Evolutionary conservation across 352 stramenopile genomes (phyloP).

Genomic region (Globisporangium ultimum): DNA sequence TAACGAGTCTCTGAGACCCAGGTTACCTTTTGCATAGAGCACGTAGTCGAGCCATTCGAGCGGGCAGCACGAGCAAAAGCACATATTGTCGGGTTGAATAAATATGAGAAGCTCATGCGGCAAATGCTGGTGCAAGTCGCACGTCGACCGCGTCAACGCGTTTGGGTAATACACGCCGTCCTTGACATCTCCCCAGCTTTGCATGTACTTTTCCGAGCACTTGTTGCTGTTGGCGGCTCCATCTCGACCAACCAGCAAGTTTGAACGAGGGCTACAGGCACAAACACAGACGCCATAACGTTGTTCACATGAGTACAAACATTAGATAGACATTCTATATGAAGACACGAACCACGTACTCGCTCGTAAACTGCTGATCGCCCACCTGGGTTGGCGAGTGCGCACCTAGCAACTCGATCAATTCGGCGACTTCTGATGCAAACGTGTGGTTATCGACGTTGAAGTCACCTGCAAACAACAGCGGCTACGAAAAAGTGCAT

Average conservation of each 20-base stretch:
- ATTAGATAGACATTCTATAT: too few species aligned
- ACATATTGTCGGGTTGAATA: slow-evolving; percentile 43
- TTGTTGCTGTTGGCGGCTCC: slow-evolving; percentile 74
- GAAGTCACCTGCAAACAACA: slow-evolving; percentile 82
- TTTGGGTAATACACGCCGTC: slow-evolving; percentile 54
- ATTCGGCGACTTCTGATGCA: slow-evolving; percentile 54
- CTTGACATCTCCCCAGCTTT: slow-evolving; percentile 63
- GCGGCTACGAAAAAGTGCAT: slow-evolving; percentile 28
- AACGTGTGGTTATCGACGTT: slow-evolving; percentile 85
- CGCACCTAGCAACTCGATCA: slow-evolving; percentile 54
- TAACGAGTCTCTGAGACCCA: background rate
- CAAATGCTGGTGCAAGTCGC: slow-evolving; percentile 19
- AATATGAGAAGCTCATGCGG: slow-evolving; percentile 28
- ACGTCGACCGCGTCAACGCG: slow-evolving; percentile 50
- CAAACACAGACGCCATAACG: too few species aligned
- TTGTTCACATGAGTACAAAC: too few species aligned
- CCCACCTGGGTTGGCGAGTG: slow-evolving; percentile 44
- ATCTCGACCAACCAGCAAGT: slow-evolving; percentile 77
- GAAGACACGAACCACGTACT: slow-evolving; percentile 35
- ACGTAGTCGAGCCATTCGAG: slow-evolving; percentile 85
- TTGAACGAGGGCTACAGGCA: slow-evolving; percentile 54
- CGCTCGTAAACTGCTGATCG: slow-evolving; percentile 70
- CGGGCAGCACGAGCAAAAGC: slow-evolving; percentile 78
- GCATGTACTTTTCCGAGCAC: slow-evolving; percentile 58
- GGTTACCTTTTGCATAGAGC: slow-evolving; percentile 59